These are phyloP conservation scores for Marasmius sp. DNA, from an alignment of 1,284 basidiomycete species.

Conservation along the genomic window DNA sequence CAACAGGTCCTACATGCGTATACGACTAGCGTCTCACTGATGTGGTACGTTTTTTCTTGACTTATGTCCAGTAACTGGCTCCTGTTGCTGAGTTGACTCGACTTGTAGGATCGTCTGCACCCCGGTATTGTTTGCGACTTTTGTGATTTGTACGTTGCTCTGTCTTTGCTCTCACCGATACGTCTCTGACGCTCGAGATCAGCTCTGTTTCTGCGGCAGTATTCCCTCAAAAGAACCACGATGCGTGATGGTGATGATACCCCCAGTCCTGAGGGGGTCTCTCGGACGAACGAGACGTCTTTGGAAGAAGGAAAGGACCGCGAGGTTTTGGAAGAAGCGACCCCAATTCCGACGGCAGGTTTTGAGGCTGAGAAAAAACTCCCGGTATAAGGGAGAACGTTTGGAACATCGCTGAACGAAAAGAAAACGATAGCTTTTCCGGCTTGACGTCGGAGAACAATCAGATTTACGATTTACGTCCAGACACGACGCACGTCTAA, in stretches of 20 bases:
- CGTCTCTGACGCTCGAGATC: constrained; percentile 1
- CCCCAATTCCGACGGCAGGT: no score
- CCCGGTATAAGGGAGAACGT: no score
- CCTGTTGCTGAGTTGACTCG: neutral
- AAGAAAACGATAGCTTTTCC: no score
- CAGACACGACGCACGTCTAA: no score
- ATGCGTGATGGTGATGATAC: neutral
- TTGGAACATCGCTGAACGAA: no score
- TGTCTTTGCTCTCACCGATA: constrained; percentile 3
- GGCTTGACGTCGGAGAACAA: no score
- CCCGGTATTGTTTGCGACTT: neutral
- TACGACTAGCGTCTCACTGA: constrained; percentile 13
- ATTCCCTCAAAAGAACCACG: constrained; percentile 2
- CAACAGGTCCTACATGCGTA: constrained; percentile 14
- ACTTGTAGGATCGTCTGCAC: constrained; percentile 6
- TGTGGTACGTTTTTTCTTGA: constrained; percentile 6
- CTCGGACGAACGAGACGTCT: neutral
- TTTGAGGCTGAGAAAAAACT: no score
- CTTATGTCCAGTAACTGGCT: neutral
- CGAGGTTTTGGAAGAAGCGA: no score
- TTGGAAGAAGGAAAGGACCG: neutral
- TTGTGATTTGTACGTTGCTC: neutral
- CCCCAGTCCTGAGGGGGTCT: neutral
- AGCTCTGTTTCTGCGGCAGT: neutral
- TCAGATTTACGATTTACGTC: no score